Conservation (phyloP, 495 filamentous ascomycete genomes). For the Penicillium arizonense region DNA sequence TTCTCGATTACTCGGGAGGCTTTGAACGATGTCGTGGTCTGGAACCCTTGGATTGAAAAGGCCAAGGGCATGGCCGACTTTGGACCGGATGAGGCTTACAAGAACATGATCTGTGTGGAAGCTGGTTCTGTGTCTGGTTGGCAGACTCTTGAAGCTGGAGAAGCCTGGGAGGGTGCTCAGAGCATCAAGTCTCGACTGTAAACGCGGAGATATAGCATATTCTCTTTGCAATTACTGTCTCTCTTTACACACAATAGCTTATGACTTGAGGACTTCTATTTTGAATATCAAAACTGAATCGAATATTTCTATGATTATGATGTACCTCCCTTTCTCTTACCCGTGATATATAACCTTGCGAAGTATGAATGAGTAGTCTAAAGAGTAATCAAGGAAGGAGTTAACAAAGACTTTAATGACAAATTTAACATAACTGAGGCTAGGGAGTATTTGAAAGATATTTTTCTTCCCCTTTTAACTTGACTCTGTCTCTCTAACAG, state of each 20-base stretch:
- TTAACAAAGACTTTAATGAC: too few relatives aligned
- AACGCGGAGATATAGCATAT: not conserved
- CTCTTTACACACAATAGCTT: constrained; percentile 8
- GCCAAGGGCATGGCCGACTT: constrained; percentile 83
- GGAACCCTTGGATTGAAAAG: constrained; percentile 95
- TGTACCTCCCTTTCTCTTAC: not conserved
- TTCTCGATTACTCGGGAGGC: constrained; percentile 78
- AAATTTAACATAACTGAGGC: too few relatives aligned
- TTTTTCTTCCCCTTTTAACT: too few relatives aligned
- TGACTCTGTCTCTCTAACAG: too few relatives aligned
- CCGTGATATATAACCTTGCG: not conserved
- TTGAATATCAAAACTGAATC: constrained; percentile 4
- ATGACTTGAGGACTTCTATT: constrained; percentile 17
- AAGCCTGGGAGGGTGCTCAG: constrained; percentile 88
- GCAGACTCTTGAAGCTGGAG: constrained; percentile 80
- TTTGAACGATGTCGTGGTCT: constrained; percentile 83
- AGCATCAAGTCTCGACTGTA: constrained; percentile 53
- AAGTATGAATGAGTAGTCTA: too few relatives aligned
- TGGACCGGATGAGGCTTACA: constrained; percentile 81
- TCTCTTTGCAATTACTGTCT: not conserved
- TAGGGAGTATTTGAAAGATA: too few relatives aligned
- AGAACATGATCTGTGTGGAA: constrained; percentile 92
- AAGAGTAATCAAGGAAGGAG: too few relatives aligned
- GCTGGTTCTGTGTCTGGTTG: constrained; percentile 79
- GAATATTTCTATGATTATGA: too few relatives aligned